Conservation (phyloP, 1,284 basidiomycete species). For the Melampsora larici-populina region DNA sequence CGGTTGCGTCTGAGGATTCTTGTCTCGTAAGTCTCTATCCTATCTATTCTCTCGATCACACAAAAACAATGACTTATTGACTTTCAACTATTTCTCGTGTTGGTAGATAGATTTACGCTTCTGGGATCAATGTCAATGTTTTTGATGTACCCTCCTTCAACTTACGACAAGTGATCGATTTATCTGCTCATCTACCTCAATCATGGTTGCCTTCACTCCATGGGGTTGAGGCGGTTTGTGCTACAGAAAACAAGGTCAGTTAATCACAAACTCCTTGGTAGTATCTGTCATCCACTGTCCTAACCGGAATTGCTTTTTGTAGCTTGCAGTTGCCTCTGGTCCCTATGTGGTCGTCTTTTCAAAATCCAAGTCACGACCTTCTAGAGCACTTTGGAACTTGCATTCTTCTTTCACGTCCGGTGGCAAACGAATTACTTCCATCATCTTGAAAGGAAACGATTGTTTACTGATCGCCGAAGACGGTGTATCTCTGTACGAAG, state of each 20-base stretch:
- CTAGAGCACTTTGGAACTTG: constrained; percentile 9
- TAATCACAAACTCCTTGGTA: not conserved
- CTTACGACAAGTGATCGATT: constrained; percentile 22
- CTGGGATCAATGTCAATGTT: constrained; percentile 24
- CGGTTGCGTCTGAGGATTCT: too few relatives aligned
- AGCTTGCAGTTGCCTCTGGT: constrained; percentile 29
- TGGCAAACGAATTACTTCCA: constrained; percentile 6
- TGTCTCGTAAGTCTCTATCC: too few relatives aligned
- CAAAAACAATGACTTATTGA: too few relatives aligned
- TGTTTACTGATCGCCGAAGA: constrained; percentile 28
- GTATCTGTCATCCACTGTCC: not conserved
- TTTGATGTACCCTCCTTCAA: not conserved
- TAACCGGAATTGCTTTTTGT: constrained; percentile 1
- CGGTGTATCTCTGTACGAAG: constrained; percentile 24
- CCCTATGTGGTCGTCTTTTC: constrained; percentile 18
- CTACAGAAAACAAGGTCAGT: constrained; percentile 4
- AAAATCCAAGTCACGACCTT: constrained; percentile 11
- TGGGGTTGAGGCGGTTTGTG: constrained; percentile 16
- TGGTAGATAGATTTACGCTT: constrained; percentile 27
- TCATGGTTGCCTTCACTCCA: not conserved
- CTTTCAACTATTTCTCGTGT: too few relatives aligned
- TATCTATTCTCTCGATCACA: too few relatives aligned
- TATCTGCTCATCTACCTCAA: constrained; percentile 23
- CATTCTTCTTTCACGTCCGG: constrained; percentile 35
- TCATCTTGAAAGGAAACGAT: constrained; percentile 12